A percentile compares a stretch with the other conserved stretches of the same genome.
These are phyloP conservation scores for Hericium alpestre DNA, from an alignment of 768 basidiomycete genomes.

Conservation along the genomic window DNA sequence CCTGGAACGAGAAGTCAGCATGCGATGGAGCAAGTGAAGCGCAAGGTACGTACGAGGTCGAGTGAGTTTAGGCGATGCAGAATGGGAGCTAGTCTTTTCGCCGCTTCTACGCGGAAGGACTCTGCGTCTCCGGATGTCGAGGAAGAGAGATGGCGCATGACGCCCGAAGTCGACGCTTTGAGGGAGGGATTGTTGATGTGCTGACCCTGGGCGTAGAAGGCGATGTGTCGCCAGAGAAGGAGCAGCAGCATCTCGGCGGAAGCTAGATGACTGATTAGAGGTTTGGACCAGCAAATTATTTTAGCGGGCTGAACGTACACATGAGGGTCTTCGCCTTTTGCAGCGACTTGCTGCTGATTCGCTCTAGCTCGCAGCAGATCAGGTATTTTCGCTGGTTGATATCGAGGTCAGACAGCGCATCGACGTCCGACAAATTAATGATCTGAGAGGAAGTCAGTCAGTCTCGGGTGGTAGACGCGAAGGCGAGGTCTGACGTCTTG, in stretches of 20 bases:
- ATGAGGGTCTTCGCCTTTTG: constrained; percentile 44
- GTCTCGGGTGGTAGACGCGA: background rate
- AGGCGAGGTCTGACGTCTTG: constrained; percentile 41
- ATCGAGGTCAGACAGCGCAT: constrained; percentile 56
- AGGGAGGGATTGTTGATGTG: constrained; percentile 29
- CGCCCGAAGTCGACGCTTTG: constrained; percentile 31
- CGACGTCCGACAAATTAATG: constrained; percentile 38
- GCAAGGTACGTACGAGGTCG: constrained; percentile 31
- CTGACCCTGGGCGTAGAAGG: constrained; percentile 45
- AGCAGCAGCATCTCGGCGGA: constrained; percentile 72
- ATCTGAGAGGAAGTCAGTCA: constrained; percentile 25
- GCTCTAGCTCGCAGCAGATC: constrained; percentile 51
- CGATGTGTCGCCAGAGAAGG: constrained; percentile 71
- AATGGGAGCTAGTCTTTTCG: constrained; percentile 41
- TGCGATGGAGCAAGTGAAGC: background rate
- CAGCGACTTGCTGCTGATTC: constrained; percentile 29
- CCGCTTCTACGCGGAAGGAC: constrained; percentile 47
- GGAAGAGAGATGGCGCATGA: constrained; percentile 43
- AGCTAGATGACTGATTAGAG: constrained; percentile 26
- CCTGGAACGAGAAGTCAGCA: constrained; percentile 6
- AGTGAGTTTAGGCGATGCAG: constrained; percentile 44
- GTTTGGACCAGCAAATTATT: background rate
- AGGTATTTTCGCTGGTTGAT: constrained; percentile 57
- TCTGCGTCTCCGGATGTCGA: constrained; percentile 41
- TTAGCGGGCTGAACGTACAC: constrained; percentile 27